A percentile compares a stretch with the other conserved stretches of the same genome.
Conservation (phyloP, 2,329 filamentous ascomycete genomes). For the Ceratocystiopsis brevicomis region DNA sequence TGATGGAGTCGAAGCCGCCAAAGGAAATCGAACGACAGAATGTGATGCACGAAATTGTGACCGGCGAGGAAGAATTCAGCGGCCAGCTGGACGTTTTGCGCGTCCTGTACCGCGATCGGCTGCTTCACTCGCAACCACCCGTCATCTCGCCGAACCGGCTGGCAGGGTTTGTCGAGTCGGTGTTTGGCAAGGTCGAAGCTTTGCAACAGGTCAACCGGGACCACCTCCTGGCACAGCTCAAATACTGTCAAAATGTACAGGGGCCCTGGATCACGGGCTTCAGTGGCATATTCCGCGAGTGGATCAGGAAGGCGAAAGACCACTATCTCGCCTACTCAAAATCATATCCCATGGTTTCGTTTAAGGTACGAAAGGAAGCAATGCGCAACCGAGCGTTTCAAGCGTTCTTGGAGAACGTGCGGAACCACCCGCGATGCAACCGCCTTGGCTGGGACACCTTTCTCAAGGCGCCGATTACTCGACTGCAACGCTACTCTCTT, state of each 20-base stretch:
- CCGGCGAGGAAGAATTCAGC: slow-evolving; percentile 82
- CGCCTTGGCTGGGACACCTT: slow-evolving; percentile 89
- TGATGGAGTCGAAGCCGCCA: slow-evolving; percentile 49
- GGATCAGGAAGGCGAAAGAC: slow-evolving; percentile 82
- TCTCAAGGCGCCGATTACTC: slow-evolving; percentile 79
- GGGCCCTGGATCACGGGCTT: slow-evolving; percentile 88
- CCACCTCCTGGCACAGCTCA: slow-evolving; percentile 76
- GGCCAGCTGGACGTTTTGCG: slow-evolving; percentile 73
- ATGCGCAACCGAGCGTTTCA: slow-evolving; percentile 73
- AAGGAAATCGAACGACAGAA: slow-evolving; percentile 91
- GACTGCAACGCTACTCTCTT: slow-evolving; percentile 76
- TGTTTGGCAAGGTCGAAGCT: slow-evolving; percentile 79
- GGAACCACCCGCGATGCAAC: slow-evolving; percentile 58
- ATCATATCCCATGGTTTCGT: slow-evolving; percentile 67
- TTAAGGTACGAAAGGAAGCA: slow-evolving; percentile 65
- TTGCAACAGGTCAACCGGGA: slow-evolving; percentile 88
- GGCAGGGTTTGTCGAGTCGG: slow-evolving; percentile 60
- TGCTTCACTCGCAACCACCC: slow-evolving; percentile 53
- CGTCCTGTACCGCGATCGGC: slow-evolving; percentile 66
- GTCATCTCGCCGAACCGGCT: slow-evolving; percentile 65
- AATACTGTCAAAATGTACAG: slow-evolving; percentile 92
- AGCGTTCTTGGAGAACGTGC: slow-evolving; percentile 64
- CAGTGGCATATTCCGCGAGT: slow-evolving; percentile 93
- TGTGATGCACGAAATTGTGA: slow-evolving; percentile 85
- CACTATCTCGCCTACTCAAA: slow-evolving; percentile 87